Base-by-base conservation (phyloP, 805 yeast species). In the Candida golubevii region DNA sequence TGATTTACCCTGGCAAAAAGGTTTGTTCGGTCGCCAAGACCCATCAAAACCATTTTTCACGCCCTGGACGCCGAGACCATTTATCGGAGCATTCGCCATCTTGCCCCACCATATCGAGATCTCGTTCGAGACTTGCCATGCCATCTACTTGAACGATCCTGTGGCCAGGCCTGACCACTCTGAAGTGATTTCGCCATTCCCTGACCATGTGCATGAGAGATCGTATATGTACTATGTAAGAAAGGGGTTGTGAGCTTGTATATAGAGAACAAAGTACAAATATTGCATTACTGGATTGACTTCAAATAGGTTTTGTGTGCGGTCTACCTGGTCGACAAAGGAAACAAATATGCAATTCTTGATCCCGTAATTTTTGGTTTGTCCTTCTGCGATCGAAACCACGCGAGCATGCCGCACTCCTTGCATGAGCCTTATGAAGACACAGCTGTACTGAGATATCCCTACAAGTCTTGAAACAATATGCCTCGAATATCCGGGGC, bases 111-210 rank as follows among this genome's bases (percentile, higher is more conserved):
- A 93, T 66, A 71, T 93, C 43, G 98, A 93, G 69, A 71, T 93
- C 36, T 86, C 95, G 18, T 91, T 87, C 65, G 78, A 79, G 50
- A 88, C 97, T 6, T 91, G 98, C 63, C 97, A 90, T 63, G 97
- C 97, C 6, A 85, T 93, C n/a, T 93, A 91, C 66, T 69, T 93
- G 64, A 84, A 97, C 67, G 96, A 93, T 64, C 99, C 99, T 12
- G 89, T 93, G 39, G 96, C 97, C 11, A 80, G 97, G 64, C 97
- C 97, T 7, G 97, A 97, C 45, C 90, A 87, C 61, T 85, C 96
- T 29, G 99, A 93, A 72, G 95, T 93, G 47, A 86, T 93, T 50
- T 74, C 96, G 45, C 99, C 99, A 43, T 88, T 84, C 65, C 82
- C 83, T 33, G 74, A 80, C 50, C 83, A 82, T 47, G 80, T 82